Percentiles rank a stretch among this genome's conserved stretches.
These are phyloP conservation scores for Candida khao-thaluensis DNA, from an alignment of 805 yeast genomes.

Conservation along the genomic window DNA sequence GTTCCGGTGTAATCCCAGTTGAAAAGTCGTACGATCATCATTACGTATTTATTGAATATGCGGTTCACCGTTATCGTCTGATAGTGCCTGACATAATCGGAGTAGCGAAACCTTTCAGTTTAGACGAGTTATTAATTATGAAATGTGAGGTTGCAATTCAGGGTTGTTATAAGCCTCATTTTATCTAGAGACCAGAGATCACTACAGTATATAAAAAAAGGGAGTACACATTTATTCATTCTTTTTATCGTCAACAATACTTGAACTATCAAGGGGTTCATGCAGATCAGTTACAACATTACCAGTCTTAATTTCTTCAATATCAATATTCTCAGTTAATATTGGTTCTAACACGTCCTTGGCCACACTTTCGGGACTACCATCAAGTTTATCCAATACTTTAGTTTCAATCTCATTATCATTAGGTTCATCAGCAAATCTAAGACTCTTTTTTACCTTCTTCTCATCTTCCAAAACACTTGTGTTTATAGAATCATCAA, in stretches of 20 bases:
- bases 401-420: slow-evolving; percentile 3
- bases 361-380: slow-evolving; percentile 11
- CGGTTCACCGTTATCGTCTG: no score
- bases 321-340: slow-evolving; percentile 7
- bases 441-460: slow-evolving; percentile 26
- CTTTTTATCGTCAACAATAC: slow-evolving; percentile 11
- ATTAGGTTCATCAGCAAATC: slow-evolving; percentile 38
- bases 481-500: slow-evolving; percentile 4
- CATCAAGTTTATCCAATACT: slow-evolving; percentile 14
- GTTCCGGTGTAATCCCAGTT: neutral
- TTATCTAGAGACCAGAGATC: no score
- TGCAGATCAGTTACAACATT: slow-evolving; percentile 13
- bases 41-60: no score
- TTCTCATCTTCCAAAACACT: slow-evolving; percentile 11
- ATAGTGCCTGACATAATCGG: no score
- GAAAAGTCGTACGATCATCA: neutral
- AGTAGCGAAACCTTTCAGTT: no score
- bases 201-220: no score
- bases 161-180: no score
- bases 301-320: slow-evolving; percentile 14
- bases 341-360: slow-evolving; percentile 14
- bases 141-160: no score
- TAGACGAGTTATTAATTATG: no score
- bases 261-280: slow-evolving; percentile 8
- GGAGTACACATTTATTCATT: slow-evolving; percentile 11